These are phyloP conservation scores for Calonectria ilicicola DNA, from an alignment of 2,329 filamentous ascomycete species.

Conservation along the genomic window DNA sequence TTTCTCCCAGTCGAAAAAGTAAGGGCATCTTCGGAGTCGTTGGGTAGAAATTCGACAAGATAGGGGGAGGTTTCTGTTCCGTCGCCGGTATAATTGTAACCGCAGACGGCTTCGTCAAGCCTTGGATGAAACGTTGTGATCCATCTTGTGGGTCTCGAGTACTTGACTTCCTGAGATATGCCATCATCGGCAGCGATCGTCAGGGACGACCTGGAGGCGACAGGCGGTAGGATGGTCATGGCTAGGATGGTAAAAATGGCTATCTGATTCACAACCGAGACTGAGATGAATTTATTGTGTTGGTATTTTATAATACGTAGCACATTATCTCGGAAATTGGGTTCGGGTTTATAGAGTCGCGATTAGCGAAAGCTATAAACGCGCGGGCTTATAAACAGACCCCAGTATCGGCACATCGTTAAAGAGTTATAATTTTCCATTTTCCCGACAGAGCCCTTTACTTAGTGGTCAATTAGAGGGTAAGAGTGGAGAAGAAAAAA, in stretches of 20 bases:
- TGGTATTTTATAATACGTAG: not conserved
- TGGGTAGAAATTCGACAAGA: not conserved
- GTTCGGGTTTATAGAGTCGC: not conserved
- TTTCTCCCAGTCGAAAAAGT: not conserved
- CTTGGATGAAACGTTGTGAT: not conserved
- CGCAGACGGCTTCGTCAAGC: not conserved
- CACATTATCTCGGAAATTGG: not conserved
- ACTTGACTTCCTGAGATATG: not conserved
- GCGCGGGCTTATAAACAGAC: not conserved
- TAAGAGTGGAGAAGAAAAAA: not conserved
- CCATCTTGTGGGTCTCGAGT: not conserved
- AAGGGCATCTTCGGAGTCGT: not conserved
- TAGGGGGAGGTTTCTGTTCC: not conserved
- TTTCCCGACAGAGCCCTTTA: not conserved
- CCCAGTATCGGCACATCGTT: not conserved
- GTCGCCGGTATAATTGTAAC: not conserved
- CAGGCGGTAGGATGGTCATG: not conserved
- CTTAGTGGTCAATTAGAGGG: not conserved
- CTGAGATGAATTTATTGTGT: not conserved
- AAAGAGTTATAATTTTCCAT: not conserved
- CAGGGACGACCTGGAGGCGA: not conserved
- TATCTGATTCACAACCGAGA: not conserved
- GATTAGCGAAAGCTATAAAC: not conserved
- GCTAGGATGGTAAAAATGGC: not conserved
- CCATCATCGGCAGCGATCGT: not conserved